Percentiles rank a stretch among this genome's conserved stretches.
Evolutionary conservation across 208 protist species (phyloP).

Genomic region (Leptomonas pyrrhocoris): DNA sequence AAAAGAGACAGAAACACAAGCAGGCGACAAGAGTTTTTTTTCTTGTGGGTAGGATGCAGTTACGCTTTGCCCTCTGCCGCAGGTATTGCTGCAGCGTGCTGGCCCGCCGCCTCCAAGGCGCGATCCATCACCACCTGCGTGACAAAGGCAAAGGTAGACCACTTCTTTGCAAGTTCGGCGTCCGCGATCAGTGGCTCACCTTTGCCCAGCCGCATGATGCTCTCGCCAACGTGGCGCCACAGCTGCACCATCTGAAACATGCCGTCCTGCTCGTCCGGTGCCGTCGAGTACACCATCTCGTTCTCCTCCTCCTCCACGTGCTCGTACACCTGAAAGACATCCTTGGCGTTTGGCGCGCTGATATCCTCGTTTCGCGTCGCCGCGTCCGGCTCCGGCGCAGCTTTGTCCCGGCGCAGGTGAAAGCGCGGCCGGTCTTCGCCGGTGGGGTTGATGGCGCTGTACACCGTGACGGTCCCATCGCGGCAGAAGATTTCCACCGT

Average conservation of each 20-base stretch:
- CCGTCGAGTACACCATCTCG: constrained; percentile 36
- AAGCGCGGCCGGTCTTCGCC: constrained; percentile 43
- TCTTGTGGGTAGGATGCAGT: neutral
- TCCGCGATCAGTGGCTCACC: constrained; percentile 48
- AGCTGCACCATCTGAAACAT: constrained; percentile 63
- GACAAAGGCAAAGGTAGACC: constrained; percentile 48
- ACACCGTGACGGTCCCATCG: constrained; percentile 55
- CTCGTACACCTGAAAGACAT: constrained; percentile 30
- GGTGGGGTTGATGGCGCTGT: constrained; percentile 69
- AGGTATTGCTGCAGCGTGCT: constrained; percentile 19
- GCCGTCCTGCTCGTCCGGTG: constrained; percentile 30
- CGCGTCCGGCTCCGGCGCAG: constrained; percentile 13
- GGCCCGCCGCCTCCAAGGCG: constrained; percentile 49
- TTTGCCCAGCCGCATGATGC: constrained; percentile 46
- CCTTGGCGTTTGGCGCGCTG: constrained; percentile 8
- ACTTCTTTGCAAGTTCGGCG: constrained; percentile 50
- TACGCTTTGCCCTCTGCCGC: constrained; percentile 1
- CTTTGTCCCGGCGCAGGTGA: constrained; percentile 19
- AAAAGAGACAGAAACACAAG: neutral
- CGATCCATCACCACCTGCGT: constrained; percentile 68
- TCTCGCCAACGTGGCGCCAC: constrained; percentile 67
- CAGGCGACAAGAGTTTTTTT: neutral
- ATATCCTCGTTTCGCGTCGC: constrained; percentile 24
- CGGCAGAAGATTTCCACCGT: constrained; percentile 50
- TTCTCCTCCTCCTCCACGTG: constrained; percentile 27